Evolutionary conservation across 2,329 filamentous ascomycete genomes (phyloP).

Genomic region (Samsoniella hepiali): DNA sequence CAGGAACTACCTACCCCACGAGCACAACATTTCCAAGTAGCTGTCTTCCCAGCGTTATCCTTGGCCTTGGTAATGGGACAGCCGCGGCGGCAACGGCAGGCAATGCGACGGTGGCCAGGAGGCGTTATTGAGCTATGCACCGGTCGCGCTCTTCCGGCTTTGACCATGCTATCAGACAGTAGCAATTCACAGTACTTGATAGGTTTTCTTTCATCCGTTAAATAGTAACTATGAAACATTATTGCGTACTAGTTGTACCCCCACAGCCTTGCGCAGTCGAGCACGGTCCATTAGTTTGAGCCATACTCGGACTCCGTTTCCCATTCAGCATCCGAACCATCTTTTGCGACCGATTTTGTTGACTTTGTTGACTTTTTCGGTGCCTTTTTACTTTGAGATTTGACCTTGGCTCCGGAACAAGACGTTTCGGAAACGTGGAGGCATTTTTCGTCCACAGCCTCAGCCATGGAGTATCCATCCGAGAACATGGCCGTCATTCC

Average conservation of each 20-base stretch:
- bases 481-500: not conserved
- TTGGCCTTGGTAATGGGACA: not conserved
- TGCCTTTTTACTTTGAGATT: too few species aligned
- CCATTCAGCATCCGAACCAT: conserved; percentile 2
- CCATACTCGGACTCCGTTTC: not conserved
- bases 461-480: not conserved
- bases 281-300: not conserved
- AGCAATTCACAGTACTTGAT: not conserved
- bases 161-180: too few species aligned
- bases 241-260: not conserved
- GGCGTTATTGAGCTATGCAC: not conserved
- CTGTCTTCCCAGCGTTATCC: not conserved
- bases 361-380: not conserved
- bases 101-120: not conserved
- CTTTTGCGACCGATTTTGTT: not conserved
- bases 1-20: not conserved
- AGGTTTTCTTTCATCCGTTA: not conserved
- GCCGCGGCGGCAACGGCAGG: not conserved
- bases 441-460: not conserved
- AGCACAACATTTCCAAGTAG: not conserved
- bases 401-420: too few species aligned
- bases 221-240: not conserved
- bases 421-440: too few species aligned
- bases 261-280: not conserved
- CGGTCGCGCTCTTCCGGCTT: not conserved